These are phyloP conservation scores for Ceratopteris richardii DNA, from an alignment of 75 land plant species.

Conservation along the genomic window DNA sequence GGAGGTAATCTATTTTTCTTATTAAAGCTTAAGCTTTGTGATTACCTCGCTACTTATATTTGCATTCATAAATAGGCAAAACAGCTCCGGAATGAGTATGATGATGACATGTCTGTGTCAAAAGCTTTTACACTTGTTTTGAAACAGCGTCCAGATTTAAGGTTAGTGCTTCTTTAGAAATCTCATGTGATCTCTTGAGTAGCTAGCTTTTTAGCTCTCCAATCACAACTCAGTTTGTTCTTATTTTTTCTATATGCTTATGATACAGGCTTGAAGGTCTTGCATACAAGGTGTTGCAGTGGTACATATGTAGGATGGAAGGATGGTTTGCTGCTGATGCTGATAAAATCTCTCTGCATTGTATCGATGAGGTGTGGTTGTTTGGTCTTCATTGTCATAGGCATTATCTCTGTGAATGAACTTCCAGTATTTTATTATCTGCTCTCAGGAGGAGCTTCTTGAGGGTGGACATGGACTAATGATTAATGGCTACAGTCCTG, in stretches of 20 bases:
- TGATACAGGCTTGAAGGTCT: slow-evolving; percentile 73
- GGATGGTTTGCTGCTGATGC: slow-evolving; percentile 99
- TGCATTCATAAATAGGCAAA: slow-evolving; percentile 45
- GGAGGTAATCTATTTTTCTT: slow-evolving; percentile 45
- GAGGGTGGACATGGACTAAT: slow-evolving; percentile 50
- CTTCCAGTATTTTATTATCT: too few relatives aligned
- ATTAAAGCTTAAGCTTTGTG: neutral
- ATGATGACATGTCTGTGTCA: slow-evolving; percentile 68
- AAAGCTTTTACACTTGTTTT: slow-evolving; percentile 74
- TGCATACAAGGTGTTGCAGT: slow-evolving; percentile 77
- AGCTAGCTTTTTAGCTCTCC: neutral
- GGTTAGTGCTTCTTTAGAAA: slow-evolving; percentile 26
- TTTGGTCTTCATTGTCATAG: neutral
- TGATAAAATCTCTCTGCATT: slow-evolving; percentile 75
- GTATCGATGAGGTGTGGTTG: slow-evolving; percentile 70
- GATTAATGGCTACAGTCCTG: slow-evolving; percentile 47
- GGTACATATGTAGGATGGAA: slow-evolving; percentile 98
- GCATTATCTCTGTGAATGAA: too few relatives aligned
- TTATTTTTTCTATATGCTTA: neutral
- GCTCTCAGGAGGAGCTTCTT: slow-evolving; percentile 42
- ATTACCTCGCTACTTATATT: neutral
- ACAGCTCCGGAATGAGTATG: slow-evolving; percentile 59
- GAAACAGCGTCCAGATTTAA: slow-evolving; percentile 72
- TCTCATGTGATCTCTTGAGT: too few relatives aligned
- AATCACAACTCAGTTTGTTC: slow-evolving; percentile 3